Evolutionary conservation across 2,329 filamentous ascomycete species (phyloP).

Genomic region (Trichothecium sympodiale): DNA sequence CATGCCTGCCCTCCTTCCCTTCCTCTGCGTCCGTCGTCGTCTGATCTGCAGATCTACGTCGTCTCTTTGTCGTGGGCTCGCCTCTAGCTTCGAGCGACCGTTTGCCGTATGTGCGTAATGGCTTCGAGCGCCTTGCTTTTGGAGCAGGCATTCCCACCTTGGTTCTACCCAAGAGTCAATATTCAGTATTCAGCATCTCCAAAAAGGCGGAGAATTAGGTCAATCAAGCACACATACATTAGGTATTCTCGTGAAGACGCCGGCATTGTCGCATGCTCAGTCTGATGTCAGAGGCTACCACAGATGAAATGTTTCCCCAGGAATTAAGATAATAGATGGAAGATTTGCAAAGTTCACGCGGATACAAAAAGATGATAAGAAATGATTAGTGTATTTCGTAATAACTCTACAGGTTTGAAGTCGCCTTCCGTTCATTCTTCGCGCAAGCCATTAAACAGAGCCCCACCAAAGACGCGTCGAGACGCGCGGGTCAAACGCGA

Average conservation of each 20-base stretch:
- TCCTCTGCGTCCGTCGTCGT: background rate
- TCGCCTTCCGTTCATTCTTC: too few species aligned
- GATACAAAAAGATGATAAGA: background rate
- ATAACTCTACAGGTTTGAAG: too few species aligned
- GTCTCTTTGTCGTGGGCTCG: slow-evolving; percentile 17
- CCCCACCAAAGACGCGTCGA: slow-evolving; percentile 11
- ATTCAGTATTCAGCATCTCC: too few species aligned
- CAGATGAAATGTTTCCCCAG: background rate
- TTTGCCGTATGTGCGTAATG: slow-evolving; percentile 29
- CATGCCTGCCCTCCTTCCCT: background rate
- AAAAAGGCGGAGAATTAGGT: too few species aligned
- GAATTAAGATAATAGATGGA: background rate
- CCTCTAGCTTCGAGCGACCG: slow-evolving; percentile 14
- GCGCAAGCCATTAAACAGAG: background rate
- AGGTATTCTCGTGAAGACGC: slow-evolving; percentile 18
- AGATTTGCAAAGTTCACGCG: background rate
- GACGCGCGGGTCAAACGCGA: slow-evolving; percentile 9
- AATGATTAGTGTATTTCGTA: background rate
- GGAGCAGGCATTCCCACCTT: slow-evolving; percentile 13
- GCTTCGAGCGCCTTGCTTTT: slow-evolving; percentile 19
- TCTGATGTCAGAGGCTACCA: background rate
- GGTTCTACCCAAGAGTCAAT: slow-evolving; percentile 15
- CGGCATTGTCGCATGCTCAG: slow-evolving; percentile 8
- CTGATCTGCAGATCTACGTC: slow-evolving; percentile 4
- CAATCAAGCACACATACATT: slow-evolving; percentile 13